A percentile compares a stretch with the other conserved stretches of the same genome.
phyloP scores from a whole-genome alignment of 441 rosid species.

The Pelargonium fulgidum region DNA sequence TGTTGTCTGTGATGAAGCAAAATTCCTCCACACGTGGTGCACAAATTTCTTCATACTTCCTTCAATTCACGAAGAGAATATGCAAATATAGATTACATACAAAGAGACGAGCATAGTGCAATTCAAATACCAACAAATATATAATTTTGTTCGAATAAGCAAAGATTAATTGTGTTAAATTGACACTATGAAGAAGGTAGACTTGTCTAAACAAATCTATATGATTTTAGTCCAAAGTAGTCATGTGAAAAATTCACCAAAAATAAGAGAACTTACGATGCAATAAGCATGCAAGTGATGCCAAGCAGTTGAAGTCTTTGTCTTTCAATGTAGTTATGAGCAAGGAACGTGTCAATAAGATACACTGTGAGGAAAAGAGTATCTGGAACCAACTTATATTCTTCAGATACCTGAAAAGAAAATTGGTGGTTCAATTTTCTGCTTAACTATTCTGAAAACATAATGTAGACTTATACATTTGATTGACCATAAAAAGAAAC shows the following conservation, averaged over 20 bases:
- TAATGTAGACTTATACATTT: not conserved
- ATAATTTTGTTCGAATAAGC: not conserved
- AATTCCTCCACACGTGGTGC: conserved; percentile 65
- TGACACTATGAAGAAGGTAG: no score
- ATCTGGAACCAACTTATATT: conserved; percentile 55
- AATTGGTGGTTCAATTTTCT: not conserved
- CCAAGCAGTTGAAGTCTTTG: conserved; percentile 61
- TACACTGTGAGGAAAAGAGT: conserved; percentile 57
- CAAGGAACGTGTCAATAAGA: conserved; percentile 60
- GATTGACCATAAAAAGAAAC: no score
- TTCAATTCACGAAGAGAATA: conserved; percentile 21
- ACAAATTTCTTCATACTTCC: conserved; percentile 67
- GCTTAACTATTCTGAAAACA: not conserved
- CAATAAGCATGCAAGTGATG: conserved; percentile 65
- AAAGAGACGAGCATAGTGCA: not conserved
- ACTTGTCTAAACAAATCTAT: not conserved
- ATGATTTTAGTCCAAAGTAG: not conserved
- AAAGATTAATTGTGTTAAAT: not conserved
- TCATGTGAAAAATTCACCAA: not conserved
- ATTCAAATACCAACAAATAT: no score
- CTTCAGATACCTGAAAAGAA: conserved; percentile 57
- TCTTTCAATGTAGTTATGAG: conserved; percentile 48
- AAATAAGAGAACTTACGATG: conserved; percentile 45
- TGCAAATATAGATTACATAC: not conserved
- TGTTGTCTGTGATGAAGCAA: conserved; percentile 70